Evolutionary conservation across 2,329 filamentous ascomycete genomes (phyloP), one percentile per base, ranked within the genome.

Genomic region (Cylindrodendrum hubeiense): DNA sequence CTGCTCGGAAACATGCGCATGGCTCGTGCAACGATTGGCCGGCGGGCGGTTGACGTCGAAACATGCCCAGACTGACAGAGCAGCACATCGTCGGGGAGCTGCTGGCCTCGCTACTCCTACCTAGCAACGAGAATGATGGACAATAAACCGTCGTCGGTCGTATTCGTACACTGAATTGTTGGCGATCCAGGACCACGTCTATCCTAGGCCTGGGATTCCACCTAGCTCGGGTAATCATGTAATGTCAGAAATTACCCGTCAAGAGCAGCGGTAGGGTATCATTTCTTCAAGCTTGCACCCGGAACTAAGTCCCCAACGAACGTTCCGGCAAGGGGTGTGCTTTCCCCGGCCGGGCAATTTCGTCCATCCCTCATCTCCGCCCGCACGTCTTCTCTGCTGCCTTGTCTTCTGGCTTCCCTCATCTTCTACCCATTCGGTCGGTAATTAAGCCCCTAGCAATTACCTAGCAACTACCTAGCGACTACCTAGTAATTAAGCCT

Each of bases 341-440:
- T 71, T 67, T 63, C 70, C 71, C 54, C 57, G 47, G 57, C 55
- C 62, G 60, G 55, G 63, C 69, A 69, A 72, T 71, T 71, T 71
- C 69, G 63, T 71, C 62, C 61, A 70, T 60, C 58, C 68, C 64
- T 66, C 66, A 71, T 72, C 71, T 72, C 71, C 71, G 70, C 71
- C 33, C 50, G 26, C 24, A 33, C 52, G 65, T 72, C 64, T 65
- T 57, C 60, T 50, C 26, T 34, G 24, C n/a, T 46, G 33, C 37
- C 50, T 55, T 51, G 50, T 46, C 44, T 34, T 46, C 50, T 37
- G 53, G 43, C 43, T 60, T 43, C 43, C 63, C 60, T 66, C 63
- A 65, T 68, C 65, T 65, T 67, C 62, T 60, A 47, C 47, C 46
- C 46, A 28, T 33, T 33, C 46, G 26, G 46, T 57, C 50, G 30